Evolutionary conservation across 2,329 filamentous ascomycete genomes (phyloP).

Genomic region (Verticillium tricorpus): DNA sequence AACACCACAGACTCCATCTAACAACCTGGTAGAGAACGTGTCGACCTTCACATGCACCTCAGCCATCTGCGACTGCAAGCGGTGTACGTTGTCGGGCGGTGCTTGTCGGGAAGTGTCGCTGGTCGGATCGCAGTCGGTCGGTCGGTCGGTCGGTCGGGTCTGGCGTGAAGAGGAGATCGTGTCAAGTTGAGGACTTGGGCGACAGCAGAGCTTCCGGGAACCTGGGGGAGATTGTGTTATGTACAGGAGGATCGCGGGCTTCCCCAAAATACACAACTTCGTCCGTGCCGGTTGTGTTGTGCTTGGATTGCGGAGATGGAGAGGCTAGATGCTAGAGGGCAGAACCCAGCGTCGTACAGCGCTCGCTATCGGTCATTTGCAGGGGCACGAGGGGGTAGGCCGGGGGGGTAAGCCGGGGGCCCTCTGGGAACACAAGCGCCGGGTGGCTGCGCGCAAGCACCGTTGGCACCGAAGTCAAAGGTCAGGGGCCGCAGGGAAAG

Average conservation of each 20-base stretch:
- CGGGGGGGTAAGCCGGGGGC: neutral
- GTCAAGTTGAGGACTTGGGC: neutral
- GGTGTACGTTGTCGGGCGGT: neutral
- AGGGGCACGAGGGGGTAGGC: neutral
- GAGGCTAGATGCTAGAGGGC: neutral
- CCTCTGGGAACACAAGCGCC: neutral
- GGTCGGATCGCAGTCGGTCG: neutral
- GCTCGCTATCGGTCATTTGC: neutral
- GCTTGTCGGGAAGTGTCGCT: neutral
- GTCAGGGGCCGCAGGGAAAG: neutral
- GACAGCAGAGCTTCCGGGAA: neutral
- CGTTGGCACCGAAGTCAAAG: neutral
- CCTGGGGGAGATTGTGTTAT: constrained; percentile 1
- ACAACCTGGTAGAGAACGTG: constrained; percentile 9
- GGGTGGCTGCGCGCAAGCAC: neutral
- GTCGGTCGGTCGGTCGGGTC: neutral
- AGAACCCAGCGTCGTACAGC: neutral
- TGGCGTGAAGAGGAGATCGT: neutral
- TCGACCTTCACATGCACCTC: constrained; percentile 10
- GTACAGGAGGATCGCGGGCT: neutral
- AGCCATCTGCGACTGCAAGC: constrained; percentile 11
- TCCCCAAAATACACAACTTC: neutral
- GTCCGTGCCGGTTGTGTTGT: neutral
- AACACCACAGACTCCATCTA: constrained; percentile 83
- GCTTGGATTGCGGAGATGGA: neutral